Base-by-base conservation (phyloP, 441 rosid genomes). In the Adansonia madagascariensis region DNA sequence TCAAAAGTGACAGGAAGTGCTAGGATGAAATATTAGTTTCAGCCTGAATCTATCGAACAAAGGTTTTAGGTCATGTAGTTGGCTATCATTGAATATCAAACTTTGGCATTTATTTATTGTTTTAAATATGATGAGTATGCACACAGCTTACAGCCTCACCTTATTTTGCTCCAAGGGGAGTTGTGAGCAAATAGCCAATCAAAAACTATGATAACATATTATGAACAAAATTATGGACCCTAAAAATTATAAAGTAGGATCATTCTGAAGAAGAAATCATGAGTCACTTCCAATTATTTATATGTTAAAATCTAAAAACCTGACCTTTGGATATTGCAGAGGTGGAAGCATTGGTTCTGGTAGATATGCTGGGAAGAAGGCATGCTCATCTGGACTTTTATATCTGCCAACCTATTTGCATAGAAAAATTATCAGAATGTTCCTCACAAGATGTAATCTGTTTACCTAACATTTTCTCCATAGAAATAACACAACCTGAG, bases 341-440 rank as follows among this genome's bases (percentile, higher is more conserved):
- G 98, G 98, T 14, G 99, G 99, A 86, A 95, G 84, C 77, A 87
- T 24, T 24, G 97, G 89, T 67, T 88, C 89, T 0, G 95, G 94
- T 75, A 95, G 88, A 84, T 82, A 83, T 56, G 82, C 78, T 3
- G 92, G 94, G 85, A 88, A 93, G 87, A 95, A 95, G 7, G 99
- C 93, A 80, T 92, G 93, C 65, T 93, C 99, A 81, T 95, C 99
- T 1, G 99, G 98, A 83, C 98, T 95, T 81, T 88, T 85, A 85
- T 91, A 95, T 77, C 98, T 89, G 73, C 92, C 99, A 65, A 91
- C 12, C 73, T 69, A 69, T 69, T 24, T 8, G 43, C 73, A 69
- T 24, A 49, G 43, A 24, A 69, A 69, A 69, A 49, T 49, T 6
- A 69, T 49, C 59, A 69, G 20, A 68, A 24, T 43, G 53, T 49